Percentiles rank a stretch among this genome's conserved stretches.
Evolutionary conservation across 495 filamentous ascomycete species (phyloP).

Genomic region (Viridothelium virens): DNA sequence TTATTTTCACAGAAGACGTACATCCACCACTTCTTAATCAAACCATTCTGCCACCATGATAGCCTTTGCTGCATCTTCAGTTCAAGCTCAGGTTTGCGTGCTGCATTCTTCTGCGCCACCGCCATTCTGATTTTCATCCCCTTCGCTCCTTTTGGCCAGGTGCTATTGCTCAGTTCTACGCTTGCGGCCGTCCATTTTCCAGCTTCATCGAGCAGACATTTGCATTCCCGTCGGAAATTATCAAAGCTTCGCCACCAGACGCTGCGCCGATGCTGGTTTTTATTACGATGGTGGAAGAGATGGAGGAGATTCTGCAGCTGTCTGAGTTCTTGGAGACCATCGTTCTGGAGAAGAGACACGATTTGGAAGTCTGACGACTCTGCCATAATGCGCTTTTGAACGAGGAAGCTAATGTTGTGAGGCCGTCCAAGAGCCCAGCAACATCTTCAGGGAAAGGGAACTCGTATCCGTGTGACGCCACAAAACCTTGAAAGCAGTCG

Average conservation of each 20-base stretch:
- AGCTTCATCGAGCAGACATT: not conserved
- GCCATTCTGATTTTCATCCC: slow-evolving; percentile 9
- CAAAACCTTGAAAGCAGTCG: too few relatives aligned
- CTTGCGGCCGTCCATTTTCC: not conserved
- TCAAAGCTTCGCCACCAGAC: slow-evolving; percentile 28
- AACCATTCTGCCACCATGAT: slow-evolving; percentile 19
- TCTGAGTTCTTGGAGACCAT: not conserved
- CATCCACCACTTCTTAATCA: slow-evolving; percentile 23
- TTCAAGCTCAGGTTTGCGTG: not conserved
- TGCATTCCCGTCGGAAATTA: slow-evolving; percentile 19
- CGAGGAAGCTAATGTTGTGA: too few relatives aligned
- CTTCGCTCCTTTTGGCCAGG: not conserved
- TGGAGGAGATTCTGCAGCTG: slow-evolving; percentile 23
- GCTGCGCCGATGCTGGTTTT: slow-evolving; percentile 30
- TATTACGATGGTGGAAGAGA: slow-evolving; percentile 27
- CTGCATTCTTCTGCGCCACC: not conserved
- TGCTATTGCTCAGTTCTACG: not conserved
- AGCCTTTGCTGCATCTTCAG: slow-evolving; percentile 4
- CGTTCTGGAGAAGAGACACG: not conserved
- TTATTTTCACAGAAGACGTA: not conserved
- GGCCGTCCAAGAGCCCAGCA: too few relatives aligned
- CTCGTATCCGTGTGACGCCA: too few relatives aligned
- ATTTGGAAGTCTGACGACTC: not conserved
- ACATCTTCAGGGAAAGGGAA: too few relatives aligned
- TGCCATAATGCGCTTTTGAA: not conserved